Evolutionary conservation across 108 stramenopile genomes (phyloP), one percentile per base, ranked within the genome.

Genomic region (Pseudonitzschia pungens): DNA sequence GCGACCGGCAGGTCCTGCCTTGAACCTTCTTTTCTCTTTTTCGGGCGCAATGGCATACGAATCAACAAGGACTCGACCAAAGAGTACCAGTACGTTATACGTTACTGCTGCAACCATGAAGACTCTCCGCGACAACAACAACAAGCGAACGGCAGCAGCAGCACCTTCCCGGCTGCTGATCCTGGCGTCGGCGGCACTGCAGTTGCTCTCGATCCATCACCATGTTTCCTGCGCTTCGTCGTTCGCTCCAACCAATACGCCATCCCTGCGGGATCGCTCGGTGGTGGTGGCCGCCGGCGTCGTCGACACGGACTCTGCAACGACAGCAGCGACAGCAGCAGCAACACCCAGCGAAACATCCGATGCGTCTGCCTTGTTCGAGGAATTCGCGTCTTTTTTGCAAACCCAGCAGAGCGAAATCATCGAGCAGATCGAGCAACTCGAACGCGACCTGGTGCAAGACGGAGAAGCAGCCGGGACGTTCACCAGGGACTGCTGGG

Each of bases 401-500:
- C 62, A 74, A 54, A 20, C 70, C 1, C 78, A 80, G 48, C 94
- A 95, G 76, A 42, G 29, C 7, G 68, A 70, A 21, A 92, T 95
- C 70, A 92, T 95, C 51, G 36, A 33, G 14, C 28, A 62, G 15
- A 62, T 62, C 36, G 65, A 70, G 29, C 44, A 83, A 65, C 69
- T 95, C n/a, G 91, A 95, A 75, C 14, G 18, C 16, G 45, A 48
- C 1, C 2, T 4, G 9, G 45, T 18, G 14, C 9, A 4, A 52
- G 91, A 91, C 72, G 85, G 86, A 52, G 80, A 80, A 4, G 80
- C 72, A 22, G 45, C 68, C 14, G 15, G 40, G n/a, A 53, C 53
- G 16, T 95, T 95, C 67, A 78, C 89, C 0, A 71, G 65, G 2
- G 91, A 95, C 72, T 72, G 78, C 11, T 95, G 93, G 93, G 93